Percentiles rank a stretch among this genome's conserved stretches.
Conservation (phyloP, 805 yeast genomes). For the Suhomyces sp. region DNA sequence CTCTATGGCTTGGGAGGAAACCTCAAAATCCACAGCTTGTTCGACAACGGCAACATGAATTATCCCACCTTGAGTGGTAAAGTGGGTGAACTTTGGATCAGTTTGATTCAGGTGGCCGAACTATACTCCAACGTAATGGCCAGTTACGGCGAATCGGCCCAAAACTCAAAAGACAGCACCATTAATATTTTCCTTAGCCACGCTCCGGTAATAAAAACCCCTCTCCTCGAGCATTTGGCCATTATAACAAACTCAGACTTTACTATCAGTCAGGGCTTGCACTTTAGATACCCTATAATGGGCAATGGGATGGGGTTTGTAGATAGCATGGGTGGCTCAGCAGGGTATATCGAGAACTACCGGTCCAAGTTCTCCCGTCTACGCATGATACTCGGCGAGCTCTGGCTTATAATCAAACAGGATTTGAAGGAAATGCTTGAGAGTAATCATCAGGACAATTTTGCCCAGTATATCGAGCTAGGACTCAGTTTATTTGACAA, state of each 20-base stretch:
- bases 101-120: constrained; percentile 67
- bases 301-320: constrained; percentile 65
- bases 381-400: constrained; percentile 56
- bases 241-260: constrained; percentile 67
- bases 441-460: constrained; percentile 16
- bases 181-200: constrained; percentile 64
- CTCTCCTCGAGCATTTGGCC: constrained; percentile 64
- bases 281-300: constrained; percentile 66
- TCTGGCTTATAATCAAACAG: constrained; percentile 60
- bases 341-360: constrained; percentile 52
- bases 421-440: constrained; percentile 44
- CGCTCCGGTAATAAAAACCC: constrained; percentile 69
- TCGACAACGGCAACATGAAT: constrained; percentile 41
- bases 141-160: not conserved
- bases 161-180: constrained; percentile 25
- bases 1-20: constrained; percentile 74
- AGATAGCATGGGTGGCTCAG: constrained; percentile 43
- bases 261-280: constrained; percentile 69
- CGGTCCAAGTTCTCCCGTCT: constrained; percentile 60
- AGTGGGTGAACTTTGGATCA: constrained; percentile 69
- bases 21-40: constrained; percentile 60
- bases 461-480: constrained; percentile 47
- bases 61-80: constrained; percentile 20
- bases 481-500: constrained; percentile 62
- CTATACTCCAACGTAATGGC: constrained; percentile 28